A percentile compares a stretch with the other conserved stretches of the same genome.
Conservation (phyloP, 2,329 filamentous ascomycete genomes). For the Penicillium sp. region DNA sequence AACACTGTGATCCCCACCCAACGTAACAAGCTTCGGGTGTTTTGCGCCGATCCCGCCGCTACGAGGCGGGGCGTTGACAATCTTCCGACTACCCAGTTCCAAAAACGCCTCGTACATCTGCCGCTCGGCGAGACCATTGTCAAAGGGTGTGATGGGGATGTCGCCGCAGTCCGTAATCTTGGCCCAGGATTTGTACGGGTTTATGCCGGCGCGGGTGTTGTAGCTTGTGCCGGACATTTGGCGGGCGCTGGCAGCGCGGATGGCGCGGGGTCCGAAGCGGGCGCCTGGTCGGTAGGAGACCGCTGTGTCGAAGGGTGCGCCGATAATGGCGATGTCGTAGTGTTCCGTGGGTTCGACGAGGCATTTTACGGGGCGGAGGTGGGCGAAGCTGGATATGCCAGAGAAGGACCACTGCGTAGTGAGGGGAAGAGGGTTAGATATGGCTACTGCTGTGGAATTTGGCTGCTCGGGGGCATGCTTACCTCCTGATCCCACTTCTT, state of each 20-base stretch:
- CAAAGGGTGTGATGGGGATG: slow-evolving; percentile 82
- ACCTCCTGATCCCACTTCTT: slow-evolving; percentile 53
- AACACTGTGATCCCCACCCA: slow-evolving; percentile 74
- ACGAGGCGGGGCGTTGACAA: slow-evolving; percentile 35
- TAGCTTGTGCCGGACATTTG: slow-evolving; percentile 79
- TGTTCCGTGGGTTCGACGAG: slow-evolving; percentile 63
- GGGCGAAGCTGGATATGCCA: slow-evolving; percentile 75
- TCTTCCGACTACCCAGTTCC: slow-evolving; percentile 61
- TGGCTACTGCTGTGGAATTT: not conserved
- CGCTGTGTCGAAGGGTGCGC: slow-evolving; percentile 73
- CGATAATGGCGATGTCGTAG: slow-evolving; percentile 72
- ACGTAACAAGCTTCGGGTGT: slow-evolving; percentile 61
- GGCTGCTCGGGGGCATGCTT: slow-evolving; percentile 7
- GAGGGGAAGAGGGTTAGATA: not conserved
- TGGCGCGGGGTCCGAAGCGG: slow-evolving; percentile 84
- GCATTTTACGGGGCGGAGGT: slow-evolving; percentile 69
- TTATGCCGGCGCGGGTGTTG: slow-evolving; percentile 79
- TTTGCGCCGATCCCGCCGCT: slow-evolving; percentile 36
- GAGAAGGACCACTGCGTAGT: slow-evolving; percentile 62
- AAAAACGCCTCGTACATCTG: slow-evolving; percentile 84
- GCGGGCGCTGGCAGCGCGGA: slow-evolving; percentile 77
- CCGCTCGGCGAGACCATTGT: slow-evolving; percentile 75
- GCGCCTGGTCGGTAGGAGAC: slow-evolving; percentile 70
- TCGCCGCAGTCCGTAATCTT: slow-evolving; percentile 86
- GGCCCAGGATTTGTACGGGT: slow-evolving; percentile 80